Base-by-base conservation (phyloP, 345 rosid species). In the Euclidium syriacum region DNA sequence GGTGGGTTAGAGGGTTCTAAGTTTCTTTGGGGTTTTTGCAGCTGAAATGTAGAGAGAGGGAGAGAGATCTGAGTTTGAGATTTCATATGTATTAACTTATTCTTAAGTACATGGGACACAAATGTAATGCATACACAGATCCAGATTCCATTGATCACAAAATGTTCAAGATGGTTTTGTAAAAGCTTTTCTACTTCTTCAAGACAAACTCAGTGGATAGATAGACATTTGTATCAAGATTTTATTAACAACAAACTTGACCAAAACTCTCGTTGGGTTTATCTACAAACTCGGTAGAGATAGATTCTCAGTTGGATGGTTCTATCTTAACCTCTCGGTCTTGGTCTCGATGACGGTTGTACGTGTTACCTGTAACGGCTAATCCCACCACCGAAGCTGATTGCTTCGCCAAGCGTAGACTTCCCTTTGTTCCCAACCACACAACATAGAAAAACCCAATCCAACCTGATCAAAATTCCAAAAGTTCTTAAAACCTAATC, bases 391-490 rank as follows among this genome's bases (percentile, higher is more conserved):
- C 15, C 20, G 62, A 72, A 52, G 82, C 38, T 2, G 91, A 85
- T 57, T 75, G 88, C 74, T 79, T 90, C 18, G 84, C 90, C 9
- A 87, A 74, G 18, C 79, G 80, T 3, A 76, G 7, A 38, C 85
- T 73, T 68, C 83, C 89, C 77, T 70, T 82, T 17, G 80, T 68
- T 49, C 80, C 91, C 80, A 85, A 51, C 96, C 90, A 94, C 48
- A 81, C 70, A 30, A 60, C 65, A 72, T 80, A 85, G 73, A 92
- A 78, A 72, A 92, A 90, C 43, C 90, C 91, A 43, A 84, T 69
- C 99, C 99, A 90, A 73, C 96, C 97, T 94, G 86, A 66, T 48
- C 81, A 52, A 72, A 52, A 66, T 14, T 8, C 46, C 53, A 27
- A n/a, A n/a, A n/a, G n/a, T 33, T 51, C 17, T 6, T 12, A 10